A percentile compares a stretch with the other conserved stretches of the same genome.
These are phyloP conservation scores for Aspergillus sp. DNA, from an alignment of 2,329 filamentous ascomycete genomes.

Conservation along the genomic window DNA sequence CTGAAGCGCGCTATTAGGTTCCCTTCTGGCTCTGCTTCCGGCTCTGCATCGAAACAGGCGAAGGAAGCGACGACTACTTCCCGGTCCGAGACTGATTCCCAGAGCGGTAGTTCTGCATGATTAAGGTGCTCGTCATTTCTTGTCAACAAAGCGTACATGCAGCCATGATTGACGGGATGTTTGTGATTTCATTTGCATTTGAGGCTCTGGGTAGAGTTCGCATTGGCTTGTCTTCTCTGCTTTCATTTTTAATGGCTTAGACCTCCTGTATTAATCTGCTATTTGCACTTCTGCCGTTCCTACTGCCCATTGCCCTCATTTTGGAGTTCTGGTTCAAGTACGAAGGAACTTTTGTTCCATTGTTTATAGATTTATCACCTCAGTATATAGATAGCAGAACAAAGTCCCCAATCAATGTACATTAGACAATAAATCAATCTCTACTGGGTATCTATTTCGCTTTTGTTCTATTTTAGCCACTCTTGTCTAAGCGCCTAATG, in stretches of 20 bases:
- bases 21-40: background rate
- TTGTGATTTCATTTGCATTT: background rate
- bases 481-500: background rate
- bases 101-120: background rate
- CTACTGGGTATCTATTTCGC: background rate
- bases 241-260: background rate
- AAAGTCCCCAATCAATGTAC: background rate
- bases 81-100: background rate
- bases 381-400: background rate
- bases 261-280: background rate
- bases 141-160: background rate
- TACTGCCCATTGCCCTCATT: background rate
- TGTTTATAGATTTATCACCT: background rate
- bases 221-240: background rate
- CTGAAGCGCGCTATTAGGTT: slow-evolving; percentile 7
- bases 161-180: background rate
- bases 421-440: background rate
- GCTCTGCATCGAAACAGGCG: background rate
- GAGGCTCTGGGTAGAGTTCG: background rate
- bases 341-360: background rate
- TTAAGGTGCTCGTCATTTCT: background rate
- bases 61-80: no score
- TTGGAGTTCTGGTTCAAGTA: background rate
- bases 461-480: background rate
- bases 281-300: background rate